Conservation (phyloP, 2,329 filamentous ascomycete genomes). For the Lasiodiplodia hormozganensis region DNA sequence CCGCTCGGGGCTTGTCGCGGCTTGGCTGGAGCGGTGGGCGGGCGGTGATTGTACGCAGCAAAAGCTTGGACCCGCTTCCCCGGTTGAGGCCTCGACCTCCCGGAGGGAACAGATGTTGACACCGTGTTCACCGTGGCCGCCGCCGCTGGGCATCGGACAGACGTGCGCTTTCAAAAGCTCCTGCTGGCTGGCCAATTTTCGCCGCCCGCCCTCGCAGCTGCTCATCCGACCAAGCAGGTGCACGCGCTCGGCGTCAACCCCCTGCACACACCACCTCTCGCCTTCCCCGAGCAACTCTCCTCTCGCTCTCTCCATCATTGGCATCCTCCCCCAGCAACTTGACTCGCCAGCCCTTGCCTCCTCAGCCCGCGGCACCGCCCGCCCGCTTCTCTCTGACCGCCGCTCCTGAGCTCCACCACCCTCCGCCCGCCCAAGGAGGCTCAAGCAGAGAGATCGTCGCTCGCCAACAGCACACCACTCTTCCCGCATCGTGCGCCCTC, state of each 20-base stretch:
- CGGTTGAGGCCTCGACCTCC: not conserved
- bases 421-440: constrained; percentile 1
- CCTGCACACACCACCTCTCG: constrained; percentile 25
- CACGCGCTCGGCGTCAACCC: constrained; percentile 11
- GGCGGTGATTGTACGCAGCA: constrained; percentile 2
- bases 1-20: not conserved
- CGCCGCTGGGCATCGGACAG: not conserved
- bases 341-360: not conserved
- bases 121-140: not conserved
- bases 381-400: constrained; percentile 1
- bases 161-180: constrained; percentile 11
- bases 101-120: not conserved
- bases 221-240: constrained; percentile 5
- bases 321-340: constrained; percentile 1
- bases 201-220: constrained; percentile 19
- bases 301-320: not conserved
- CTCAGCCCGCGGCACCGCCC: not conserved
- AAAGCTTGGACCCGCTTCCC: constrained; percentile 1
- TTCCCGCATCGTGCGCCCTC: constrained; percentile 20
- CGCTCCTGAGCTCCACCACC: constrained; percentile 12
- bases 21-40: not conserved
- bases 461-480: constrained; percentile 13
- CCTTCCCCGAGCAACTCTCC: constrained; percentile 9
- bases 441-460: constrained; percentile 17
- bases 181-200: constrained; percentile 5